These are phyloP conservation scores for Urochloa ruziziensis DNA, from an alignment of 176 grass and related monocot species.

Conservation along the genomic window DNA sequence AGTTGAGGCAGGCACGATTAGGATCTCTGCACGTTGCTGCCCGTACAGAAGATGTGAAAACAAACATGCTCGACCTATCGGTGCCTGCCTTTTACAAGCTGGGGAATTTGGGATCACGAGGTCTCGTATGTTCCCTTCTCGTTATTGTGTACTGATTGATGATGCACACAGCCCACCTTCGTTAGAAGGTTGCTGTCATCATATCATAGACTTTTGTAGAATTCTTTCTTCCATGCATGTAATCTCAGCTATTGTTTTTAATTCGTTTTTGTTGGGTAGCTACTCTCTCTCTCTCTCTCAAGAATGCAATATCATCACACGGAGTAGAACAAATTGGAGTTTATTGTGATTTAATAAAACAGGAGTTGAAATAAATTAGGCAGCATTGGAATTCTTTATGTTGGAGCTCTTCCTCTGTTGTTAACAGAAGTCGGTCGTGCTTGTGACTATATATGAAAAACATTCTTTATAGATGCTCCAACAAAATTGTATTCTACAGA, in stretches of 20 bases:
- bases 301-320: not conserved
- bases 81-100: not conserved
- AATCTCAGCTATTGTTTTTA: not conserved
- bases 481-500: too few species aligned
- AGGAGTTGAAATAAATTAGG: not conserved
- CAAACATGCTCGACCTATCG: not conserved
- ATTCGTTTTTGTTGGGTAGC: too few species aligned
- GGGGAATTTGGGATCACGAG: conserved; percentile 22
- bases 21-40: conserved; percentile 23
- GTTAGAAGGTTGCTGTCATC: not conserved
- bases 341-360: not conserved
- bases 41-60: not conserved
- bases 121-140: not conserved
- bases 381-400: not conserved
- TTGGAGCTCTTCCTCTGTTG: not conserved
- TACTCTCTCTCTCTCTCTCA: too few species aligned
- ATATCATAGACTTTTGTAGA: not conserved
- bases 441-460: too few species aligned
- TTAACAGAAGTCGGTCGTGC: not conserved
- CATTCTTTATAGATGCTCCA: too few species aligned
- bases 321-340: not conserved
- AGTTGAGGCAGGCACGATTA: conserved; percentile 38
- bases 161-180: not conserved
- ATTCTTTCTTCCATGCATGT: not conserved
- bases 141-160: not conserved